phyloP scores from a whole-genome alignment of 768 basidiomycete genomes.

The Collybia sordida region DNA sequence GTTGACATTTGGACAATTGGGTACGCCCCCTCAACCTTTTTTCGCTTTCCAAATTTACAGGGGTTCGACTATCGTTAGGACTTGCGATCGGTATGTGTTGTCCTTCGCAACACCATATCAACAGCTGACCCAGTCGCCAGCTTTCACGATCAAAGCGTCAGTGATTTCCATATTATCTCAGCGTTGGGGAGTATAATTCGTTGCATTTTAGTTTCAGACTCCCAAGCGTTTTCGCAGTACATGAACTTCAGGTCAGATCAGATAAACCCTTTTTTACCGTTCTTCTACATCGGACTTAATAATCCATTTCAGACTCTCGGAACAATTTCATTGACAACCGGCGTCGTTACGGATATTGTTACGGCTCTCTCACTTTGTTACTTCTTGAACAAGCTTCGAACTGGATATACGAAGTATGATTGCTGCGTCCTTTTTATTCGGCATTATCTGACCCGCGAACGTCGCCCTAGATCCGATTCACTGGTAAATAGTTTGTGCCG shows the following conservation, averaged over 20 bases:
- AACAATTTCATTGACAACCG: conserved; percentile 48
- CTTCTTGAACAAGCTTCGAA: conserved; percentile 58
- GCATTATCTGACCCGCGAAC: not conserved
- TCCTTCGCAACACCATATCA: not conserved
- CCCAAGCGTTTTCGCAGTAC: conserved; percentile 39
- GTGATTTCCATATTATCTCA: conserved; percentile 5
- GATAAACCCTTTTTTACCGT: conserved; percentile 8
- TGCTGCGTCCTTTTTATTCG: not conserved
- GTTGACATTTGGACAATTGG: conserved; percentile 49
- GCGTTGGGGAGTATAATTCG: not conserved
- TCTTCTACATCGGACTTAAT: not conserved
- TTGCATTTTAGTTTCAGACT: conserved; percentile 35
- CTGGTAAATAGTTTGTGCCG: conserved; percentile 54
- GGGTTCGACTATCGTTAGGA: conserved; percentile 15
- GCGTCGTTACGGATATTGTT: conserved; percentile 57
- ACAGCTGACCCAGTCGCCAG: not conserved
- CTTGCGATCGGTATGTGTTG: conserved; percentile 38
- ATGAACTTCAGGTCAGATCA: conserved; percentile 47
- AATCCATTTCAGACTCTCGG: conserved; percentile 41
- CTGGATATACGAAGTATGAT: conserved; percentile 48
- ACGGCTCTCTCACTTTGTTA: conserved; percentile 57
- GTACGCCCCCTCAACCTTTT: conserved; percentile 23
- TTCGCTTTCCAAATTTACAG: conserved; percentile 2
- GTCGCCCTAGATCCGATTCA: conserved; percentile 48
- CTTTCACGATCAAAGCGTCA: conserved; percentile 49